Percentiles rank a stretch among this genome's conserved stretches.
These are phyloP conservation scores for Venturia effusa DNA, from an alignment of 2,329 filamentous ascomycete species.

Conservation along the genomic window DNA sequence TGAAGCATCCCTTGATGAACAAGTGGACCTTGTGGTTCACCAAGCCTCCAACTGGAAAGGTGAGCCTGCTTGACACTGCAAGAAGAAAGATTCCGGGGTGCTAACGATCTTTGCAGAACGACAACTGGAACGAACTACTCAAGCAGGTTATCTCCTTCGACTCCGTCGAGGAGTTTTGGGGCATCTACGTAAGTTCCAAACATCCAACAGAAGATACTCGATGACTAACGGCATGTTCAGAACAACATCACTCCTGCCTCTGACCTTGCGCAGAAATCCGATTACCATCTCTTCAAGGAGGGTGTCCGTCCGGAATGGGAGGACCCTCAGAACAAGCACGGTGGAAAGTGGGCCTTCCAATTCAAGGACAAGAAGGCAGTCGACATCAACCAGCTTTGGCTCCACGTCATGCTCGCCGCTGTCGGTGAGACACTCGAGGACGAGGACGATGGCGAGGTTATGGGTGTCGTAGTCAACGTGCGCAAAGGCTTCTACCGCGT, in stretches of 20 bases:
- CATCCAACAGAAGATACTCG: slow-evolving; percentile 5
- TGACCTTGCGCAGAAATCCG: slow-evolving; percentile 91
- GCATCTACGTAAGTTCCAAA: slow-evolving; percentile 70
- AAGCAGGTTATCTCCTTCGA: slow-evolving; percentile 99
- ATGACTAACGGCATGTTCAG: slow-evolving; percentile 37
- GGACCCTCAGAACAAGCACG: slow-evolving; percentile 96
- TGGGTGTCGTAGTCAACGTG: slow-evolving; percentile 98
- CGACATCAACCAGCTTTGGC: slow-evolving; percentile 91
- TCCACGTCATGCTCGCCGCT: slow-evolving; percentile 90
- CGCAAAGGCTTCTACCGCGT: slow-evolving; percentile 97
- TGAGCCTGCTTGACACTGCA: slow-evolving; percentile 29
- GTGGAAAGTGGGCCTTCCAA: slow-evolving; percentile 96
- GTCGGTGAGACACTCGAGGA: slow-evolving; percentile 97
- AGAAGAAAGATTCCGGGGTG: not conserved
- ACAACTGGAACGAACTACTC: slow-evolving; percentile 96
- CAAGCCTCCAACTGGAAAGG: slow-evolving; percentile 93
- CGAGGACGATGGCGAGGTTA: slow-evolving; percentile 90
- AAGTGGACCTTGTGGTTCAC: slow-evolving; percentile 99
- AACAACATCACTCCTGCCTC: slow-evolving; percentile 98
- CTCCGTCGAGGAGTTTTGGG: slow-evolving; percentile 99
- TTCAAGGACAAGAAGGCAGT: slow-evolving; percentile 93
- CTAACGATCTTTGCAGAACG: slow-evolving; percentile 47
- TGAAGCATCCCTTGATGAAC: slow-evolving; percentile 96
- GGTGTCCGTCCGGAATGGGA: slow-evolving; percentile 98
- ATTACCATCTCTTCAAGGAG: slow-evolving; percentile 98